phyloP scores from a whole-genome alignment of 2,329 filamentous ascomycete species.

The Aspergillus clavatus region DNA sequence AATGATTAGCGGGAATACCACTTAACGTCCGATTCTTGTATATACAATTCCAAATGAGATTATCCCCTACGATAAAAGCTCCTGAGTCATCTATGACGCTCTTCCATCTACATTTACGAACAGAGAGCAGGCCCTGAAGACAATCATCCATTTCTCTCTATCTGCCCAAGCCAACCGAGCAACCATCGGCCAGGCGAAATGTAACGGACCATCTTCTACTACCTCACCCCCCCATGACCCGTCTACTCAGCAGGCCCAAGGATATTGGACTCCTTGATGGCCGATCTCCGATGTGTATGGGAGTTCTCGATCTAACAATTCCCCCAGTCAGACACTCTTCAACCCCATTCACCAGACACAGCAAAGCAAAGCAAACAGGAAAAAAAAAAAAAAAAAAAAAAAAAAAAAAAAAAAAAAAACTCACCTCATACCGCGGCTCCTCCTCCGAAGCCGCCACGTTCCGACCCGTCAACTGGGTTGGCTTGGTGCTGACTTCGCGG shows the following conservation, averaged over 20 bases:
- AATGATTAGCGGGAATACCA: slow-evolving; percentile 11
- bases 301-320: slow-evolving; percentile 23
- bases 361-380: no score
- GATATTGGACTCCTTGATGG: slow-evolving; percentile 29
- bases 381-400: no score
- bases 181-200: not conserved
- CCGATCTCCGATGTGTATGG: slow-evolving; percentile 24
- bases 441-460: slow-evolving; percentile 33
- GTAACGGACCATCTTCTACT: not conserved
- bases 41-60: no score
- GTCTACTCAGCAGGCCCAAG: slow-evolving; percentile 21
- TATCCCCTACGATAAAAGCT: no score
- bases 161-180: not conserved
- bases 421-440: slow-evolving; percentile 38
- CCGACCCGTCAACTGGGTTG: slow-evolving; percentile 30
- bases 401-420: no score
- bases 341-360: slow-evolving; percentile 2
- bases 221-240: not conserved
- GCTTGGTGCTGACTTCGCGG: slow-evolving; percentile 31
- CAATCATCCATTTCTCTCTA: not conserved
- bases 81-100: no score
- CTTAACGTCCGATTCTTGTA: slow-evolving; percentile 19
- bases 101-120: no score
- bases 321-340: slow-evolving; percentile 2
- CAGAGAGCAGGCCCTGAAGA: not conserved